Base-by-base conservation (phyloP, 441 rosid species). In the Breynia disticha region DNA sequence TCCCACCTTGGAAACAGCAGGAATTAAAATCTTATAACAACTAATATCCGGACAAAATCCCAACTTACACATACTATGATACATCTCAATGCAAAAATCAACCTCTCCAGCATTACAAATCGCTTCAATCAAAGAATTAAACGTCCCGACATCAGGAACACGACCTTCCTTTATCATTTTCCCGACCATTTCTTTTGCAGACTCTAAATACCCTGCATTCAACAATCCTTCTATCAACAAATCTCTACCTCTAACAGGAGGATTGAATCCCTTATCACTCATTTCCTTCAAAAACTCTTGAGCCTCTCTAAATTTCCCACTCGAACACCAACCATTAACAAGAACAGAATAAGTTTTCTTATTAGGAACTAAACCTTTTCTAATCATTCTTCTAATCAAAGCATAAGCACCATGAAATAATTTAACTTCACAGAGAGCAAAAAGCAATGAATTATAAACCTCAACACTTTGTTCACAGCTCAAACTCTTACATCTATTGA, bases 381-480 rank as follows among this genome's bases (percentile, higher is more conserved):
- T 70, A 17, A 80, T 73, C 95, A 91, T 86, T 72, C 97, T 68
- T 71, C 95, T 63, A 19, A 86, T 71, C 67, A 91, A 60, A 0
- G 91, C 94, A 57, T 84, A 88, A 51, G 96, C 89, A 0, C 89
- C 95, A 41, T 83, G 87, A 60, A 82, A 91, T 88, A 86, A 64
- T 65, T 78, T 91, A 18, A 82, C 84, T 59, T 84, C 91, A 24
- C 95, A 86, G 19, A 85, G 77, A 8, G 96, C 90, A 21, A 78
- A 81, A 41, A 86, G 81, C 68, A 91, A 63, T 0, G 98, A 64
- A 46, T 91, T 85, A 66, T 80, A 74, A 35, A 86, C 70, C 12
- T 63, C 73, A 4, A 78, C 63, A 4, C 73, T 73, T 44, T 76
- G 86, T 39, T 70, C 63, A 51, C 96, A 87, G 4, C 79, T 71